Conservation (phyloP, 148 eudicot species). For the Bassia scoparia region DNA sequence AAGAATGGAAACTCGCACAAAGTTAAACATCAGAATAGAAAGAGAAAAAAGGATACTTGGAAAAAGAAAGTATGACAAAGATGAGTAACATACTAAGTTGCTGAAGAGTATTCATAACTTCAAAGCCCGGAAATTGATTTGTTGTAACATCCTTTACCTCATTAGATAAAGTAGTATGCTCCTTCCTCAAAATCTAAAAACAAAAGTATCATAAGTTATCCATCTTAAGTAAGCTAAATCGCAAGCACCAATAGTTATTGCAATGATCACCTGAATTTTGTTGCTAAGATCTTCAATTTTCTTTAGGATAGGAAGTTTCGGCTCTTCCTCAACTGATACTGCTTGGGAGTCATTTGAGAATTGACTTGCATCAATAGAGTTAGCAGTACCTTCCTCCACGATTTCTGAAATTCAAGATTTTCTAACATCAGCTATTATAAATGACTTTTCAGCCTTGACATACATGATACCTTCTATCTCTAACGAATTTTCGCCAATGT, state of each 20-base stretch:
- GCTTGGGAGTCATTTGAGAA: constrained; percentile 35
- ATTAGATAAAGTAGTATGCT: constrained; percentile 46
- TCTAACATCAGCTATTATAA: constrained; percentile 4
- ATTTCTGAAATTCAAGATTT: constrained; percentile 35
- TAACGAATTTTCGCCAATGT: not conserved
- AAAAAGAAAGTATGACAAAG: not conserved
- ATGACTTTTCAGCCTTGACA: no score
- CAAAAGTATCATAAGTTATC: constrained; percentile 1
- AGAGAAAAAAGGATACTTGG: not conserved
- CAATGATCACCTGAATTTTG: constrained; percentile 47
- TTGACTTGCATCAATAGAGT: constrained; percentile 32
- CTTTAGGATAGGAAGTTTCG: constrained; percentile 62
- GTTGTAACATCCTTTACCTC: constrained; percentile 63
- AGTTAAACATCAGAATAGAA: not conserved
- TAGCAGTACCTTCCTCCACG: constrained; percentile 29
- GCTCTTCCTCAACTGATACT: constrained; percentile 43
- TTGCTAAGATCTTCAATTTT: constrained; percentile 54
- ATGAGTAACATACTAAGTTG: constrained; percentile 51
- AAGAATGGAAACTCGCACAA: constrained; percentile 1
- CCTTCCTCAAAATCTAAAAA: constrained; percentile 66
- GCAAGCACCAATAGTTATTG: not conserved
- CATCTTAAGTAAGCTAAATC: not conserved
- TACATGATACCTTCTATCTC: no score
- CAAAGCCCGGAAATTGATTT: constrained; percentile 63
- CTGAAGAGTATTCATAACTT: constrained; percentile 61